Evolutionary conservation across 1,284 basidiomycete genomes (phyloP).

Genomic region (Hypsizygus ulmarius): DNA sequence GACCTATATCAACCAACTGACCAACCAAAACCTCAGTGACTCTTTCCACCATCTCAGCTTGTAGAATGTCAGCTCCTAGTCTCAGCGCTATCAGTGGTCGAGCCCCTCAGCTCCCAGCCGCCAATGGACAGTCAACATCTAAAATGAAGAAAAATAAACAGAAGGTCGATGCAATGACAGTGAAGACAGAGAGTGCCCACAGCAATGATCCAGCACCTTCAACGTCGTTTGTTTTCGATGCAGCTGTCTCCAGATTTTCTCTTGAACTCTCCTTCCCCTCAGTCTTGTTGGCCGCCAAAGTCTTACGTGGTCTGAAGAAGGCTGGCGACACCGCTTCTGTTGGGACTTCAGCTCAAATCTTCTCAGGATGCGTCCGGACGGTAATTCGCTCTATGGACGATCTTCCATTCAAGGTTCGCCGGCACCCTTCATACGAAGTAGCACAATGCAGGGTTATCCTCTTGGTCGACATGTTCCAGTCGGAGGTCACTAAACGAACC

Average conservation of each 20-base stretch:
- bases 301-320: constrained; percentile 12
- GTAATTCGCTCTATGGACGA: constrained; percentile 21
- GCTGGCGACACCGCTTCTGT: constrained; percentile 5
- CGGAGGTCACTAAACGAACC: constrained; percentile 7
- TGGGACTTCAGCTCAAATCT: constrained; percentile 16
- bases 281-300: constrained; percentile 14
- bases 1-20: no score
- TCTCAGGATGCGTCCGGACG: constrained; percentile 17
- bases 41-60: no score
- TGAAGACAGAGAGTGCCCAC: constrained; percentile 23
- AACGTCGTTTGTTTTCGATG: constrained; percentile 17
- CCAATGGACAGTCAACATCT: neutral
- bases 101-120: neutral
- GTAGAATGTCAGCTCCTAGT: constrained; percentile 11
- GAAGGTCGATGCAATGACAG: constrained; percentile 9
- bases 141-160: constrained; percentile 6
- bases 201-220: constrained; percentile 23
- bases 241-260: constrained; percentile 11
- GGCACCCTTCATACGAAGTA: constrained; percentile 19
- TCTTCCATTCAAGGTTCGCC: constrained; percentile 20
- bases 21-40: no score
- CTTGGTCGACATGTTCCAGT: constrained; percentile 15
- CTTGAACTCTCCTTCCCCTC: constrained; percentile 20
- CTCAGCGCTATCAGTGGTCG: constrained; percentile 17
- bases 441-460: constrained; percentile 21